These are phyloP conservation scores for Ceratocystis ficicola DNA, from an alignment of 2,329 filamentous ascomycete species.

Conservation along the genomic window DNA sequence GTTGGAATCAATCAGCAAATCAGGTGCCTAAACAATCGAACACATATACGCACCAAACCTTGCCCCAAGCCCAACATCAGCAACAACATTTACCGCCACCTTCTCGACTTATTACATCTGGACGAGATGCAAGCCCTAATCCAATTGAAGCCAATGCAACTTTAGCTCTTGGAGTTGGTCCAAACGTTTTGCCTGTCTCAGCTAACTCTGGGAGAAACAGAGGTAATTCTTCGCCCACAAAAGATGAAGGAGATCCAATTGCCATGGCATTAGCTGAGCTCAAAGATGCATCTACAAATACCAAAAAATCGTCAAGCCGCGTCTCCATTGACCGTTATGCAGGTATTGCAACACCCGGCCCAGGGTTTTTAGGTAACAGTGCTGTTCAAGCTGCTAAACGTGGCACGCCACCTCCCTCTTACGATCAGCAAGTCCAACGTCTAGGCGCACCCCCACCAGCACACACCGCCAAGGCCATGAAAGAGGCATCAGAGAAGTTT, in stretches of 20 bases:
- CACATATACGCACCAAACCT: slow-evolving; percentile 17
- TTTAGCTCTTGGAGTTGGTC: slow-evolving; percentile 84
- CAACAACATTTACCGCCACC: slow-evolving; percentile 23
- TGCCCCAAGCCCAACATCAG: slow-evolving; percentile 4
- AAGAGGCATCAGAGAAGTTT: slow-evolving; percentile 84
- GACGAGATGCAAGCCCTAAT: slow-evolving; percentile 55
- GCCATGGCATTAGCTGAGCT: slow-evolving; percentile 84
- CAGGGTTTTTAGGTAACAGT: slow-evolving; percentile 33
- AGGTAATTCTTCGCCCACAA: slow-evolving; percentile 28
- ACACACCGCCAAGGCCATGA: slow-evolving; percentile 88
- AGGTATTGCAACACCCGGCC: slow-evolving; percentile 75
- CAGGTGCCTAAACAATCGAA: slow-evolving; percentile 24
- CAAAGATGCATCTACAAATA: slow-evolving; percentile 59
- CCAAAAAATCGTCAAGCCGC: slow-evolving; percentile 66
- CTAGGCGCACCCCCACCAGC: slow-evolving; percentile 84
- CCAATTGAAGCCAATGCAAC: slow-evolving; percentile 85
- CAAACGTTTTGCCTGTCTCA: slow-evolving; percentile 90
- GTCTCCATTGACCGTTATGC: slow-evolving; percentile 93
- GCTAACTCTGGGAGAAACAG: slow-evolving; percentile 31
- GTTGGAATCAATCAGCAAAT: slow-evolving; percentile 38
- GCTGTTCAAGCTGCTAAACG: slow-evolving; percentile 46
- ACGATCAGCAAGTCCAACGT: slow-evolving; percentile 63
- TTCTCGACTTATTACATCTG: slow-evolving; percentile 30
- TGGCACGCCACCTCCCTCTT: slow-evolving; percentile 76
- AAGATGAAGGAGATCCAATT: slow-evolving; percentile 65